Evolutionary conservation across 2,329 filamentous ascomycete species (phyloP).

Genomic region (Clarireedia paspali): DNA sequence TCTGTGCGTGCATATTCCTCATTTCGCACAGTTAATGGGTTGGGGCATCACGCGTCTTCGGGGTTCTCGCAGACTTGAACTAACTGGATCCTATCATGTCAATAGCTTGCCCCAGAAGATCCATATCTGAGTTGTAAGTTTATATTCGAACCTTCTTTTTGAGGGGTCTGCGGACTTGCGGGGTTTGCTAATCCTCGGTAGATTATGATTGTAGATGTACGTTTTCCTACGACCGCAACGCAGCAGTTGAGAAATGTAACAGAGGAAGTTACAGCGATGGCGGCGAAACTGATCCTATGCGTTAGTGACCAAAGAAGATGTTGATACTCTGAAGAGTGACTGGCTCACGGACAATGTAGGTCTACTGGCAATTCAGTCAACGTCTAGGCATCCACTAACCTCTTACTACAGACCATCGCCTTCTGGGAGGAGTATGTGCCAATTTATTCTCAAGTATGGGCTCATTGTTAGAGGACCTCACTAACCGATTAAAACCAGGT

Average conservation of each 20-base stretch:
- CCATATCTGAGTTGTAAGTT: conserved; percentile 62
- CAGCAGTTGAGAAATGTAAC: not conserved
- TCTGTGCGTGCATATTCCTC: conserved; percentile 30
- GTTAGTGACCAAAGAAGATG: conserved; percentile 78
- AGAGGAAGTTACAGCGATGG: too few relatives aligned
- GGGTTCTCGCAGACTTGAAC: not conserved
- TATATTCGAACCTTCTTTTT: not conserved
- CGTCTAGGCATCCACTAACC: conserved; percentile 8
- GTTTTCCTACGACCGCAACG: conserved; percentile 13
- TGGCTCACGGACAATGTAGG: conserved; percentile 92
- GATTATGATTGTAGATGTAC: conserved; percentile 59
- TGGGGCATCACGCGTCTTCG: too few relatives aligned
- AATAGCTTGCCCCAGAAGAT: conserved; percentile 52
- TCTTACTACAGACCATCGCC: conserved; percentile 65
- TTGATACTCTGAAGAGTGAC: conserved; percentile 81
- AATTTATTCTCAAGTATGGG: not conserved
- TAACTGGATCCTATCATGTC: not conserved
- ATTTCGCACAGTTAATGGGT: too few relatives aligned
- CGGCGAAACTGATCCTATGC: conserved; percentile 14
- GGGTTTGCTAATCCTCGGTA: conserved; percentile 27
- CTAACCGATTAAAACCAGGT: conserved; percentile 37
- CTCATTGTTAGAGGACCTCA: conserved; percentile 17
- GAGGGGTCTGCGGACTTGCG: not conserved
- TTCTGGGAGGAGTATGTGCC: conserved; percentile 89
- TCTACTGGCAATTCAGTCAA: conserved; percentile 8